Conservation (phyloP, 768 basidiomycete species). For the Suillus occidentalis region DNA sequence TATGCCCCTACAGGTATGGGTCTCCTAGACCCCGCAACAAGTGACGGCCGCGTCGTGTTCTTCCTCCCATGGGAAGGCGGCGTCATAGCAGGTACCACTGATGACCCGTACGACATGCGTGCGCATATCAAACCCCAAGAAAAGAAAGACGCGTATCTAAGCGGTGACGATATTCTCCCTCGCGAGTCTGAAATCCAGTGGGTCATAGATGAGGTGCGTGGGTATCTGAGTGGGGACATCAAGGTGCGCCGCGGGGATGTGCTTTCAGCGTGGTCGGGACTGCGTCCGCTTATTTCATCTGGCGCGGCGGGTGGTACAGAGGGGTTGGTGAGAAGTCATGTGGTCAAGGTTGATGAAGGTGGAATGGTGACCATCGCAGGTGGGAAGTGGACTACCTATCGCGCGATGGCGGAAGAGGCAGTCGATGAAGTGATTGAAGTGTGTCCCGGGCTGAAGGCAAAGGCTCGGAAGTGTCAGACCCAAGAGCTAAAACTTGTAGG, state of each 20-base stretch:
- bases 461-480: slow-evolving; percentile 69
- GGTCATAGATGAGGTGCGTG: slow-evolving; percentile 91
- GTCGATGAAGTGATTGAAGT: slow-evolving; percentile 83
- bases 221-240: slow-evolving; percentile 90
- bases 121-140: slow-evolving; percentile 22
- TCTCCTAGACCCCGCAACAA: slow-evolving; percentile 90
- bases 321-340: slow-evolving; percentile 88
- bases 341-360: slow-evolving; percentile 79
- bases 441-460: slow-evolving; percentile 58
- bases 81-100: slow-evolving; percentile 97
- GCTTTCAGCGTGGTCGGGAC: slow-evolving; percentile 90
- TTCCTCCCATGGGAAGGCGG: slow-evolving; percentile 99
- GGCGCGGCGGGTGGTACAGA: slow-evolving; percentile 81
- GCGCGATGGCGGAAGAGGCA: slow-evolving; percentile 94
- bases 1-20: slow-evolving; percentile 96
- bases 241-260: slow-evolving; percentile 94
- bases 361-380: slow-evolving; percentile 94
- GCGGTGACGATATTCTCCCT: slow-evolving; percentile 66
- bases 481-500: slow-evolving; percentile 82
- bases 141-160: background rate
- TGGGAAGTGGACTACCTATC: slow-evolving; percentile 99
- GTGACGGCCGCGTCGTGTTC: slow-evolving; percentile 97
- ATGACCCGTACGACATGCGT: slow-evolving; percentile 71
- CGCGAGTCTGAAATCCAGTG: slow-evolving; percentile 94
- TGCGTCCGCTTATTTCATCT: slow-evolving; percentile 87